These are phyloP conservation scores for Prunus persica DNA, from an alignment of 306 rosid species.

Conservation along the genomic window Prunus_persica_NCBIv2 NC_034015.1:20916501-20917000, in stretches of 20 bases:
- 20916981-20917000: not conserved
- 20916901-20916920: no score
- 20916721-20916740: conserved; percentile 16
- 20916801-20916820: conserved; percentile 23
- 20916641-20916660: not conserved
- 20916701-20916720: not conserved
- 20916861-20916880: not conserved
- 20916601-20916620: conserved; percentile 12
- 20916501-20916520: conserved; percentile 11
- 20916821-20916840: conserved; percentile 16
- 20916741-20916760: conserved; percentile 52
- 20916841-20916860: not conserved
- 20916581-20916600: conserved; percentile 43
- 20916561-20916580: conserved; percentile 46
- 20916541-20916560: conserved; percentile 37
- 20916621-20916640: conserved; percentile 43
- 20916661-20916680: not conserved
- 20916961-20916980: no score
- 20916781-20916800: conserved; percentile 33
- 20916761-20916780: conserved; percentile 62
- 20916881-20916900: no score
- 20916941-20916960: no score
- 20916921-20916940: no score
- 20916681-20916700: not conserved
- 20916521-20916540: conserved; percentile 37